Percentiles rank a stretch among this genome's conserved stretches.
Evolutionary conservation across 208 protist genomes (phyloP).

Genomic region (Leishmania martiniquensis): DNA sequence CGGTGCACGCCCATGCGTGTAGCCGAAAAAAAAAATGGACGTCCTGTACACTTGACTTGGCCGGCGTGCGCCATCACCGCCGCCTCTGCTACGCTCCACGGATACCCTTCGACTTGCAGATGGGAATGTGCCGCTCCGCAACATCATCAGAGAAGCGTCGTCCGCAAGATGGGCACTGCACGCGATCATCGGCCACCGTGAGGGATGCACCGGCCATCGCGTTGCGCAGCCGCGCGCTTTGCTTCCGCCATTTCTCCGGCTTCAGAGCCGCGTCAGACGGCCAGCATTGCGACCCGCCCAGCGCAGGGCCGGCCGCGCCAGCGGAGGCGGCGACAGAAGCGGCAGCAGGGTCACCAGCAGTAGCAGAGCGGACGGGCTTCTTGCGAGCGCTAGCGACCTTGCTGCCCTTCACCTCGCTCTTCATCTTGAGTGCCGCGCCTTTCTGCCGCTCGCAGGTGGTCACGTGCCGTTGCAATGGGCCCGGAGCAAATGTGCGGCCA

Average conservation of each 20-base stretch:
- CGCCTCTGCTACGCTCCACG: slow-evolving; percentile 9
- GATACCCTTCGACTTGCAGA: slow-evolving; percentile 32
- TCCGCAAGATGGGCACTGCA: slow-evolving; percentile 51
- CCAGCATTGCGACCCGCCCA: background rate
- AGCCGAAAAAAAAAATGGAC: slow-evolving; percentile 2
- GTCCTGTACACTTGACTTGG: too few relatives aligned
- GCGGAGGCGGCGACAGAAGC: background rate
- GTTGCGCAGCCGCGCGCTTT: slow-evolving; percentile 50
- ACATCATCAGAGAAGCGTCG: slow-evolving; percentile 45
- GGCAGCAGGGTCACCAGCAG: background rate
- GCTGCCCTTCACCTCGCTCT: slow-evolving; percentile 10
- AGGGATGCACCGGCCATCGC: slow-evolving; percentile 24
- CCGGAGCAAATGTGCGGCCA: slow-evolving; percentile 65
- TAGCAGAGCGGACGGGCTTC: background rate
- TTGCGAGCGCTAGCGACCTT: slow-evolving; percentile 5
- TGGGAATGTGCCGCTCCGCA: slow-evolving; percentile 47
- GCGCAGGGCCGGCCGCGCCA: too few relatives aligned
- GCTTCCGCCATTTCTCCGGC: slow-evolving; percentile 34
- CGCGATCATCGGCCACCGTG: slow-evolving; percentile 46
- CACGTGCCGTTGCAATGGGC: slow-evolving; percentile 60
- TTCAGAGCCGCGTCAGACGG: background rate
- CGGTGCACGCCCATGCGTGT: background rate
- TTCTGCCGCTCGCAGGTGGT: slow-evolving; percentile 44
- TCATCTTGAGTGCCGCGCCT: slow-evolving; percentile 7
- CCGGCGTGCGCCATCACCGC: background rate